These are phyloP conservation scores for Naganishia vaughanmartiniae DNA, from an alignment of 768 basidiomycete species.

Conservation along the genomic window DNA sequence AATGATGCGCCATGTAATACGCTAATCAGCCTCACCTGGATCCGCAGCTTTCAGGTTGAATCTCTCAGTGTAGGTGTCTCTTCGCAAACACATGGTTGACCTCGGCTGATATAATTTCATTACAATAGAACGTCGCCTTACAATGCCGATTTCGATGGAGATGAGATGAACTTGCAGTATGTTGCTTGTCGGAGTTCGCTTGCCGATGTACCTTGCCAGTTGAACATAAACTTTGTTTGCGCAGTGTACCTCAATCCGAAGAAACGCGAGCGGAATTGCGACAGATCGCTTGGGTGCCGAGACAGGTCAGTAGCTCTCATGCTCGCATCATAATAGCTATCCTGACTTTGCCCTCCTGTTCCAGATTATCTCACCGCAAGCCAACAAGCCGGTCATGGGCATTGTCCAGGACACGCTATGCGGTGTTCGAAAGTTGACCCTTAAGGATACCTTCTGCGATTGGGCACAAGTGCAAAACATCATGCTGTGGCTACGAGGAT, in stretches of 20 bases:
- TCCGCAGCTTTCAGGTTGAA: conserved; percentile 86
- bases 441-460: conserved; percentile 91
- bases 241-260: conserved; percentile 91
- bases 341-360: conserved; percentile 14
- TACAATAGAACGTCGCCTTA: conserved; percentile 82
- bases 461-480: conserved; percentile 97
- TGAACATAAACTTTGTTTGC: background rate
- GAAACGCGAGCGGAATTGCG: conserved; percentile 97
- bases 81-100: conserved; percentile 22
- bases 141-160: conserved; percentile 99
- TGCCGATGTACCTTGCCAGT: background rate
- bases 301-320: conserved; percentile 62
- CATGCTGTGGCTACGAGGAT: conserved; percentile 93
- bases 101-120: conserved; percentile 25
- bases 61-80: conserved; percentile 82
- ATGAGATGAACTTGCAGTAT: conserved; percentile 99
- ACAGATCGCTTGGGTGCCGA: conserved; percentile 97
- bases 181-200: conserved; percentile 49
- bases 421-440: conserved; percentile 93
- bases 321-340: no score
- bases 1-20: no score
- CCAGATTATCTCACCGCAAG: conserved; percentile 97
- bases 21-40: background rate
- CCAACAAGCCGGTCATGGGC: conserved; percentile 99
- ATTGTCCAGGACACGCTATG: conserved; percentile 99